Conservation (phyloP, 2,329 filamentous ascomycete species). For the Aspergillus brasiliensis region DNA sequence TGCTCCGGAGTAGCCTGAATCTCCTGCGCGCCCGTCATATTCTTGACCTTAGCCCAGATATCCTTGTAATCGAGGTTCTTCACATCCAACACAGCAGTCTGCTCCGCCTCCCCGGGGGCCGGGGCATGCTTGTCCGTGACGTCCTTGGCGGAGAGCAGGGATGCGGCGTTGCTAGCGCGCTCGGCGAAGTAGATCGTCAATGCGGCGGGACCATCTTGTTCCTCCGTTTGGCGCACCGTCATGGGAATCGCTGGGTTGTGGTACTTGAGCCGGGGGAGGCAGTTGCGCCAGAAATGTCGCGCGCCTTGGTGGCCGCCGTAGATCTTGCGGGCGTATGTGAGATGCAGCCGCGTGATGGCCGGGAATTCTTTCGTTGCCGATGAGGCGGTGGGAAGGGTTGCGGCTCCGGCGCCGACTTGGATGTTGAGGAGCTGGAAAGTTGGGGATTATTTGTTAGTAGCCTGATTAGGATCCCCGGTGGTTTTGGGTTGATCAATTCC, state of each 20-base stretch:
- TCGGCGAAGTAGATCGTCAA: constrained; percentile 48
- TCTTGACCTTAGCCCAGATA: constrained; percentile 48
- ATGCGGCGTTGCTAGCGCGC: constrained; percentile 31
- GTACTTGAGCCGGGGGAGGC: constrained; percentile 86
- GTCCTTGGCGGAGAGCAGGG: constrained; percentile 24
- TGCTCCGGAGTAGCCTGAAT: constrained; percentile 39
- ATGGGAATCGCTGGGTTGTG: constrained; percentile 87
- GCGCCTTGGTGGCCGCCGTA: constrained; percentile 43
- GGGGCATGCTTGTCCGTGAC: constrained; percentile 39
- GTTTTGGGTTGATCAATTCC: neutral
- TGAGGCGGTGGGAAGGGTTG: constrained; percentile 63
- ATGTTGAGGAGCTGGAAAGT: constrained; percentile 69
- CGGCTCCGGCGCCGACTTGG: constrained; percentile 79
- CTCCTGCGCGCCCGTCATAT: constrained; percentile 43
- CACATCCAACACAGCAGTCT: constrained; percentile 40
- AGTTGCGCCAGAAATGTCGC: constrained; percentile 86
- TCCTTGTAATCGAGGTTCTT: constrained; percentile 42
- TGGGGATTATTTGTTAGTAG: neutral
- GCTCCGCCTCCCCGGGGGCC: constrained; percentile 32
- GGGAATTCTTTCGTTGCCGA: constrained; percentile 37
- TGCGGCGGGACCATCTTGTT: constrained; percentile 49
- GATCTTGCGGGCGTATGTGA: constrained; percentile 48
- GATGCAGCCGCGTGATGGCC: constrained; percentile 45
- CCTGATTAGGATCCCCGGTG: neutral
- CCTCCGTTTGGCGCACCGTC: constrained; percentile 70